Base-by-base conservation (phyloP, 164 flowering plant species). In the Chimonanthus salicifolius region DNA sequence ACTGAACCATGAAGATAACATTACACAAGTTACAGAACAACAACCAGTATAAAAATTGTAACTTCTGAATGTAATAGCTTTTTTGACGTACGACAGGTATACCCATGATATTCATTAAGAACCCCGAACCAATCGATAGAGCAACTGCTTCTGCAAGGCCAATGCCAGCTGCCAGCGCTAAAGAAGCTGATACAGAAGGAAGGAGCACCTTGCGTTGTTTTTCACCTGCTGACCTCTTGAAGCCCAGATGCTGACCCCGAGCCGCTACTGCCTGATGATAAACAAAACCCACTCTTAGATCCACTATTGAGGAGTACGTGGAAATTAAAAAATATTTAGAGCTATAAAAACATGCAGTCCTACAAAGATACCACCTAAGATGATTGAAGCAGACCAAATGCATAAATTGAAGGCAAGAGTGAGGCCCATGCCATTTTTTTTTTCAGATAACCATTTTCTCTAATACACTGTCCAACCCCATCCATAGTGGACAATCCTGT, bases 61-160 rank as follows among this genome's bases (percentile, higher is more conserved):
- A 46, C n/a, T 18, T n/a, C 47, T 48, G 45, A 33, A 47, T 8
- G 63, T 68, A 48, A 68, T 70, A 64, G 86, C 51, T 64, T 74
- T 77, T 21, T 60, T 67, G 78, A 93, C 98, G 80, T 93, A 95
- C 99, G 85, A 83, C 90, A 80, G 94, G 83, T 89, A 95, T 90
- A 88, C 98, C 98, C 98, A 93, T 88, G 85, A 88, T 78, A 88
- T 88, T 88, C 92, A 91, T 80, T 62, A 93, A 79, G 79, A 76
- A 84, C 33, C 94, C 91, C 5, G 99, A 90, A 71, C 99, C 97
- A 74, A 79, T 4, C 48, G 77, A 89, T 33, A 95, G 92, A n/a
- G 88, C 92, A 78, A 92, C 72, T 63, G 98, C 83, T 85, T 95
- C 98, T 45, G 83, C 87, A 79, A 95, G 71, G 69, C 99, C 99